phyloP scores from a whole-genome alignment of 495 filamentous ascomycete species.

The Tetracladium marchalianum region DNA sequence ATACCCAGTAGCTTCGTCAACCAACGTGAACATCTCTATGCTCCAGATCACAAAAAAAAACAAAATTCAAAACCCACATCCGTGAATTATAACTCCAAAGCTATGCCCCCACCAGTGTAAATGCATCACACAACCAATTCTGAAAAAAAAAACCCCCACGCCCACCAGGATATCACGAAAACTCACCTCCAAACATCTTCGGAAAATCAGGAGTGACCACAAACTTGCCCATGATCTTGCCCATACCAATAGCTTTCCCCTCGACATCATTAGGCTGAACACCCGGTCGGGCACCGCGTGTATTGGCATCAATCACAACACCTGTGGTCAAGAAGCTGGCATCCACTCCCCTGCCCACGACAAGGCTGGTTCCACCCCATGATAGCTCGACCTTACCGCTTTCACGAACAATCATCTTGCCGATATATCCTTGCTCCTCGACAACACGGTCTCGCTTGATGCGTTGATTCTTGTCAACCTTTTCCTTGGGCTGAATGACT shows the following conservation, averaged over 20 bases:
- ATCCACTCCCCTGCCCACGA: conserved; percentile 31
- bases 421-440: conserved; percentile 38
- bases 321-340: conserved; percentile 34
- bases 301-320: conserved; percentile 23
- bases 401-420: conserved; percentile 48
- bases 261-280: conserved; percentile 13
- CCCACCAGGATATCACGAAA: too few species aligned
- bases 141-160: too few species aligned
- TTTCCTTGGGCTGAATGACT: conserved; percentile 1
- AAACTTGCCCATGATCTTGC: conserved; percentile 48
- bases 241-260: conserved; percentile 44
- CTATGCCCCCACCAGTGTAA: too few species aligned
- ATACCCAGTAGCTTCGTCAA: too few species aligned
- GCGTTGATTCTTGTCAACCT: conserved; percentile 2
- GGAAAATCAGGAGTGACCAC: conserved; percentile 43
- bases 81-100: too few species aligned
- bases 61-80: too few species aligned
- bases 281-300: conserved; percentile 18
- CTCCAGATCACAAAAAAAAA: too few species aligned
- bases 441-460: conserved; percentile 8
- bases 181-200: conserved; percentile 12
- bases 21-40: too few species aligned
- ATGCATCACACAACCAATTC: too few species aligned
- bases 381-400: conserved; percentile 48
- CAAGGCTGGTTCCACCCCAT: conserved; percentile 48